Conservation (phyloP, 495 filamentous ascomycete species). For the Penicillium bialowiezense region DNA sequence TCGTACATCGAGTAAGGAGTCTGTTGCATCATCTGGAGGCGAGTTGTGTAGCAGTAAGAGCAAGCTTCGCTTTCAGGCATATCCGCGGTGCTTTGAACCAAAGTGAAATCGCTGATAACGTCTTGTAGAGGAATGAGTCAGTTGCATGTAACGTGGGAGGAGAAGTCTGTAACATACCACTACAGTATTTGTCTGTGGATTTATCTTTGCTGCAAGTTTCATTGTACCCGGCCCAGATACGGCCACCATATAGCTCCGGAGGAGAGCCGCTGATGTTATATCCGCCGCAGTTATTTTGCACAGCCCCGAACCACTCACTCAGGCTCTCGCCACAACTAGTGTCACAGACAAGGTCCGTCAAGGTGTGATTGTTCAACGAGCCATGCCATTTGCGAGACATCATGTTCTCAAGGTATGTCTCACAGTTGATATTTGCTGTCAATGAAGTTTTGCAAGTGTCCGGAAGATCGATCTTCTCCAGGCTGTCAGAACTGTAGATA, state of each 20-base stretch:
- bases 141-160: background rate
- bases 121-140: background rate
- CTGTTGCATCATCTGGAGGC: constrained; percentile 16
- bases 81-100: background rate
- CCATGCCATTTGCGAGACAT: background rate
- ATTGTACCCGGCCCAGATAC: constrained; percentile 14
- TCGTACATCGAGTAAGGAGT: constrained; percentile 19
- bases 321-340: background rate
- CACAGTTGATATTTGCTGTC: constrained; percentile 1
- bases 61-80: constrained; percentile 18
- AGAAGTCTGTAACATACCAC: background rate
- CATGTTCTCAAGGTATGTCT: background rate
- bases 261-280: constrained; percentile 5
- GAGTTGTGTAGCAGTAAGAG: constrained; percentile 15
- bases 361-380: constrained; percentile 3
- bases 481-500: constrained; percentile 1
- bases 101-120: constrained; percentile 2
- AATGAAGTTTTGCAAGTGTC: constrained; percentile 1
- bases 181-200: constrained; percentile 3
- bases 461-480: background rate
- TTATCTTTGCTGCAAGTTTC: constrained; percentile 20
- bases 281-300: background rate
- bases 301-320: background rate
- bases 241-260: constrained; percentile 5
- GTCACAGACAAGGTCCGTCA: constrained; percentile 5